Conservation (phyloP, 2,329 filamentous ascomycete species). For the Cadophora sp. region DNA sequence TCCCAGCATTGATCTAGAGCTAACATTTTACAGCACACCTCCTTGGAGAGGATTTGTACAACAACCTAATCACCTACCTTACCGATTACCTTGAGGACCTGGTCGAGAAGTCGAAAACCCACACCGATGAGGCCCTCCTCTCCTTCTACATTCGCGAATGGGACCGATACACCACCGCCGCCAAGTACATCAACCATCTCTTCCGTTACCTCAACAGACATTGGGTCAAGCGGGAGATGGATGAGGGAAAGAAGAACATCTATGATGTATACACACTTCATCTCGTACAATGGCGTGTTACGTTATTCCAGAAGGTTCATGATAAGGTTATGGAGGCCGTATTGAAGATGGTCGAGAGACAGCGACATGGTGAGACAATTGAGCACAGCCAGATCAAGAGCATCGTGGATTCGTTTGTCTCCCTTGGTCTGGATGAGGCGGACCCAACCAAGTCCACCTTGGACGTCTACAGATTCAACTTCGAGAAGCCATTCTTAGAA, state of each 20-base stretch:
- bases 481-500: constrained; percentile 88
- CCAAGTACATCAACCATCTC: constrained; percentile 96
- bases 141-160: constrained; percentile 96
- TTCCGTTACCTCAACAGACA: constrained; percentile 97
- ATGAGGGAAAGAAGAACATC: constrained; percentile 97
- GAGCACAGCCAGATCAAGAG: constrained; percentile 97
- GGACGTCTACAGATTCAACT: constrained; percentile 91
- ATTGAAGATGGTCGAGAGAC: constrained; percentile 93
- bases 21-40: constrained; percentile 73
- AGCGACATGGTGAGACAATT: constrained; percentile 96
- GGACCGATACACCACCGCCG: constrained; percentile 92
- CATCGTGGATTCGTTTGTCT: constrained; percentile 96
- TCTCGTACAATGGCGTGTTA: constrained; percentile 91
- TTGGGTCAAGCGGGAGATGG: constrained; percentile 99
- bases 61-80: constrained; percentile 87
- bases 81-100: constrained; percentile 75
- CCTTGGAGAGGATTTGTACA: constrained; percentile 94
- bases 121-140: constrained; percentile 89
- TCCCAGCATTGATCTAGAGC: constrained; percentile 21
- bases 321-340: constrained; percentile 94
- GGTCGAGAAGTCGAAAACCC: constrained; percentile 74
- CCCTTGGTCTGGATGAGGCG: constrained; percentile 89
- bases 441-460: constrained; percentile 94
- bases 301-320: constrained; percentile 85
- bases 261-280: constrained; percentile 98